phyloP scores from a whole-genome alignment of 2,329 filamentous ascomycete species.

The Didymella lethalis region DNA sequence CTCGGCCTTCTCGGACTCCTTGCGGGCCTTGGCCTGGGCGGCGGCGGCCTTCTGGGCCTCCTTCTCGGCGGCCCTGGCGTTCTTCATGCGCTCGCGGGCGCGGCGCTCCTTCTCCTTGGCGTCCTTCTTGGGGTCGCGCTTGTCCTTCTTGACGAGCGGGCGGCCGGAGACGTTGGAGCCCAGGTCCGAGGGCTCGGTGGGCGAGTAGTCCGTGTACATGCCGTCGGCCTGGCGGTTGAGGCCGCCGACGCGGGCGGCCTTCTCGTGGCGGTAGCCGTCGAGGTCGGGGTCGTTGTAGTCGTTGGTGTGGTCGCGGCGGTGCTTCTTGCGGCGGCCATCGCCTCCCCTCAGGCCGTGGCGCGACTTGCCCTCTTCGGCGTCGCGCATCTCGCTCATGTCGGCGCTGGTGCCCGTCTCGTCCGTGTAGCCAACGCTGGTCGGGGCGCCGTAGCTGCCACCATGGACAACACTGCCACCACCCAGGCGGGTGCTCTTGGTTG shows the following conservation, averaged over 20 bases:
- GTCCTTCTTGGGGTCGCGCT: constrained; percentile 52
- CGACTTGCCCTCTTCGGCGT: constrained; percentile 53
- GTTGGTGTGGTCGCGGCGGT: constrained; percentile 62
- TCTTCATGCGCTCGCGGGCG: constrained; percentile 60
- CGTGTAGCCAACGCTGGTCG: constrained; percentile 53
- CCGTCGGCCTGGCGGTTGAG: constrained; percentile 84
- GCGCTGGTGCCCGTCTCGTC: constrained; percentile 57
- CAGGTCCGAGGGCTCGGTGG: constrained; percentile 69
- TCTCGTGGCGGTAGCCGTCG: constrained; percentile 84
- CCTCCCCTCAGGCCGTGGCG: constrained; percentile 53
- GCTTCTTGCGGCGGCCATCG: constrained; percentile 58
- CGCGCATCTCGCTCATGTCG: constrained; percentile 52
- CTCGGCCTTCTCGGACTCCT: constrained; percentile 50
- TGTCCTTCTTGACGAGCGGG: constrained; percentile 56
- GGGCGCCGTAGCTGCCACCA: constrained; percentile 60
- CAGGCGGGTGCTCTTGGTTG: constrained; percentile 80
- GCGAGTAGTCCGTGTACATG: constrained; percentile 78
- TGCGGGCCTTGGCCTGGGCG: constrained; percentile 54
- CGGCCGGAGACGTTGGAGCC: constrained; percentile 53
- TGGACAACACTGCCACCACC: constrained; percentile 87
- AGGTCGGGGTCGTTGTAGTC: constrained; percentile 67
- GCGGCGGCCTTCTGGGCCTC: constrained; percentile 44
- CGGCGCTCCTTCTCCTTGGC: constrained; percentile 49
- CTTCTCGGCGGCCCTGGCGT: constrained; percentile 56
- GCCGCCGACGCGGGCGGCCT: constrained; percentile 84